phyloP scores from a whole-genome alignment of 345 rosid species.

The Aethionema arabicum region DNA sequence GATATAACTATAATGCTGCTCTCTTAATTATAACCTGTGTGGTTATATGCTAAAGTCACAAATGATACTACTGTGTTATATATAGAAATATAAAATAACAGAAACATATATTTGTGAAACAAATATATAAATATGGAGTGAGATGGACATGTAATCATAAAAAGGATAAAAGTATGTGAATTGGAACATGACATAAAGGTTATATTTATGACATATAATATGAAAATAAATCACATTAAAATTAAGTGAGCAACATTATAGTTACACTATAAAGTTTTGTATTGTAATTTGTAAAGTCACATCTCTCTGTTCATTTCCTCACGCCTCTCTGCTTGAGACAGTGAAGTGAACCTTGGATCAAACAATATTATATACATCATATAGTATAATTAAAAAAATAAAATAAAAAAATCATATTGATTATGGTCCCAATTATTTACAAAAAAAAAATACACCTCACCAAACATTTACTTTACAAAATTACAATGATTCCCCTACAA shows the following conservation, averaged over 20 bases:
- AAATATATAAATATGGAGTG: conserved; percentile 11
- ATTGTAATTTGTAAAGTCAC: conserved; percentile 34
- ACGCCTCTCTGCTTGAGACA: conserved; percentile 39
- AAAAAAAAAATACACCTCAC: too few species aligned
- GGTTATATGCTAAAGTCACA: too few species aligned
- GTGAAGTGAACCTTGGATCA: conserved; percentile 27
- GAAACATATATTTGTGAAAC: neutral
- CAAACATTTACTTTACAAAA: too few species aligned
- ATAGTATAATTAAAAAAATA: too few species aligned
- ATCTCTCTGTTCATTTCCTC: conserved; percentile 42
- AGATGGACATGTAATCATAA: conserved; percentile 27
- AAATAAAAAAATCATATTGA: too few species aligned
- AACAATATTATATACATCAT: conserved; percentile 8
- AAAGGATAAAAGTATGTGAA: conserved; percentile 32
- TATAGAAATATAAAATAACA: too few species aligned
- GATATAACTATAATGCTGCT: too few species aligned
- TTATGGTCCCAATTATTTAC: too few species aligned
- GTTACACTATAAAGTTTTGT: conserved; percentile 34
- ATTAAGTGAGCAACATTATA: conserved; percentile 36
- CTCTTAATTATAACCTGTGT: too few species aligned
- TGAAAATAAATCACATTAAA: conserved; percentile 6
- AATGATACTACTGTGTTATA: too few species aligned
- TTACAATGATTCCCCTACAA: too few species aligned
- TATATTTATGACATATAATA: conserved; percentile 25
- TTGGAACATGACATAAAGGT: conserved; percentile 36